Base-by-base conservation (phyloP, 139 green algal species). In the Tetradesmus obliquus region DNA sequence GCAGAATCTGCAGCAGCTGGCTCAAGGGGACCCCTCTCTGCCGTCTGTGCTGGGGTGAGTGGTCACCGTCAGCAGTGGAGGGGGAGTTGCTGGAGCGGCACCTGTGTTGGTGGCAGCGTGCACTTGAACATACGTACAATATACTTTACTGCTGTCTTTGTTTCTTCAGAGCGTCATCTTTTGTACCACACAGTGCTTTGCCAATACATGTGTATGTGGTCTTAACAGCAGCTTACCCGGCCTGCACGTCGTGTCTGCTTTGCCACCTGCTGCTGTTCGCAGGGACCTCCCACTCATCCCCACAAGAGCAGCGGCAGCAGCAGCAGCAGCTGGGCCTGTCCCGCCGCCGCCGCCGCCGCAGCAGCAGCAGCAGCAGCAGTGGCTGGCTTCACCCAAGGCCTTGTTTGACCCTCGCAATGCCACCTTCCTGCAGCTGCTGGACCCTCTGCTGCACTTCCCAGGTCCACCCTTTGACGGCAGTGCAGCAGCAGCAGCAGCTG, bases 361-460 rank as follows among this genome's bases (percentile, higher is more conserved):
- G 83, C 83, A 24, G 3, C 83, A 72, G 53, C 83, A 76, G 86
- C 86, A 90, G 86, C 71, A 24, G 66, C 62, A 51, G 86, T 15
- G 22, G 32, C 90, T 95, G 13, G 84, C 86, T 0, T 4, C 66
- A 4, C 89, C 95, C 1, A n/a, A 22, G 13, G 66, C 89, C 22
- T 90, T 97, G 22, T 96, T 95, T 82, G 94, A 97, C 91, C 96
- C 96, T 0, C 71, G 93, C 51, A 91, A 89, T 17, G 0, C 58
- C 2, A 91, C 84, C 1, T 91, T 98, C 5, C 10, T 17, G 1
- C 72, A 72, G 19, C 85, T 98, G 62, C 89, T 98, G 60, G 94
- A 96, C 87, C 69, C 80, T 1, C 54, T 3, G 5, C 53, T 69
- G 8, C 92, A 89, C 89, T 98, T 97, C 89, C 95, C 96, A 54